phyloP scores from a whole-genome alignment of 179 eudicot genomes.

The Beta corolliflora region DNA sequence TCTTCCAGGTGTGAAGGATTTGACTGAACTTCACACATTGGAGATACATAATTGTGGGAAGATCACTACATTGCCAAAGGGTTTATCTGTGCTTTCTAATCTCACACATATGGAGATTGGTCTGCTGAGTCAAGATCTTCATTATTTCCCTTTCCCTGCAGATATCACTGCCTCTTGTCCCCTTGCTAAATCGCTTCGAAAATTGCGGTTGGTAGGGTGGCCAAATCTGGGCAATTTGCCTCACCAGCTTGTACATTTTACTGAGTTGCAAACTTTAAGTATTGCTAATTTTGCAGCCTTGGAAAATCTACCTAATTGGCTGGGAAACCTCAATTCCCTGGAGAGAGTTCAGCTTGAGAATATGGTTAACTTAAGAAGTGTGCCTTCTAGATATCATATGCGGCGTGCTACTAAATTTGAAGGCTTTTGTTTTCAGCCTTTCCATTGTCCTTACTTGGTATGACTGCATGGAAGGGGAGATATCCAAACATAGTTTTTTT shows the following conservation, averaged over 20 bases:
- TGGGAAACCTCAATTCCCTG: constrained; percentile 11
- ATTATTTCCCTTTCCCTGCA: constrained; percentile 3
- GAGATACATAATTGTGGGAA: constrained; percentile 19
- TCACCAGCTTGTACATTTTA: constrained; percentile 11
- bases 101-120: constrained; percentile 14
- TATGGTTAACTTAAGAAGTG: constrained; percentile 5
- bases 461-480: too few species aligned
- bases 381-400: constrained; percentile 3
- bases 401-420: background rate
- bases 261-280: constrained; percentile 9
- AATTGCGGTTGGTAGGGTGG: constrained; percentile 11
- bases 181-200: constrained; percentile 5
- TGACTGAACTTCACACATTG: background rate
- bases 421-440: background rate
- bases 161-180: background rate
- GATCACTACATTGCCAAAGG: constrained; percentile 10
- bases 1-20: background rate
- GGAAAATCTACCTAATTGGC: constrained; percentile 25
- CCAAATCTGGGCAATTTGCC: constrained; percentile 10
- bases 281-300: constrained; percentile 11
- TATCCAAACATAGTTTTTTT: too few species aligned
- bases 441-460: constrained; percentile 2
- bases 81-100: background rate
- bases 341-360: constrained; percentile 1
- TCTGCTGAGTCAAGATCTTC: constrained; percentile 20